Evolutionary conservation across 352 stramenopile genomes (phyloP).

Genomic region (Lagenidium giganteum): DNA sequence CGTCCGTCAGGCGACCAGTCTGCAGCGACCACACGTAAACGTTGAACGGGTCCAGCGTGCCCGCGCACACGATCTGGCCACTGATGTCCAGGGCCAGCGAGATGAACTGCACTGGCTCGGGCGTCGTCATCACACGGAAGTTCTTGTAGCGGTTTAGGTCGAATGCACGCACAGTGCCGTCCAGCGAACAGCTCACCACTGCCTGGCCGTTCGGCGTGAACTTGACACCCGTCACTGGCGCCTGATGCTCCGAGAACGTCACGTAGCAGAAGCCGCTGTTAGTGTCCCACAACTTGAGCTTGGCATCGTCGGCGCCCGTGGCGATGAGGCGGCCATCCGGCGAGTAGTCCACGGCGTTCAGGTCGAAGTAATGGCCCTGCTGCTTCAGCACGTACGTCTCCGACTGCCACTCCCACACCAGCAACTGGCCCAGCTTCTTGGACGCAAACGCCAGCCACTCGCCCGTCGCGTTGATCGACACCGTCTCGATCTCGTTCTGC

Average conservation of each 20-base stretch:
- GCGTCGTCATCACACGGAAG: slow-evolving; percentile 97
- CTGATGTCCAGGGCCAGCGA: slow-evolving; percentile 96
- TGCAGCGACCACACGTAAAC: slow-evolving; percentile 98
- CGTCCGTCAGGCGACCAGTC: slow-evolving; percentile 95
- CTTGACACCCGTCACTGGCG: slow-evolving; percentile 94
- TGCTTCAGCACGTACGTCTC: slow-evolving; percentile 99
- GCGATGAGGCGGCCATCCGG: slow-evolving; percentile 95
- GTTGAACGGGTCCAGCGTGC: slow-evolving; percentile 95
- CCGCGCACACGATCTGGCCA: slow-evolving; percentile 95
- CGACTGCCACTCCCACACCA: slow-evolving; percentile 99
- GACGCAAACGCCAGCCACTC: slow-evolving; percentile 99
- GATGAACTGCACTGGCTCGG: slow-evolving; percentile 96
- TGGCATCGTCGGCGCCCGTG: slow-evolving; percentile 98
- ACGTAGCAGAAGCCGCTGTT: slow-evolving; percentile 99
- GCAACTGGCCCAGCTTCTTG: slow-evolving; percentile 96
- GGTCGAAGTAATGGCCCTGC: slow-evolving; percentile 98
- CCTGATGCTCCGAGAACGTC: slow-evolving; percentile 97
- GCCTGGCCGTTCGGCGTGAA: slow-evolving; percentile 92
- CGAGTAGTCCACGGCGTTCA: slow-evolving; percentile 97
- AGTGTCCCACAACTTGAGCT: slow-evolving; percentile 99
- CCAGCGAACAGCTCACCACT: slow-evolving; percentile 95
- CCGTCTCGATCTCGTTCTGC: slow-evolving; percentile 87
- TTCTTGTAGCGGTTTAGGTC: slow-evolving; percentile 99
- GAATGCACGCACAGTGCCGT: slow-evolving; percentile 98
- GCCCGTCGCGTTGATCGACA: slow-evolving; percentile 93